phyloP scores from a whole-genome alignment of 1,139 yeast species.

The Scheffersomyces titani region DNA sequence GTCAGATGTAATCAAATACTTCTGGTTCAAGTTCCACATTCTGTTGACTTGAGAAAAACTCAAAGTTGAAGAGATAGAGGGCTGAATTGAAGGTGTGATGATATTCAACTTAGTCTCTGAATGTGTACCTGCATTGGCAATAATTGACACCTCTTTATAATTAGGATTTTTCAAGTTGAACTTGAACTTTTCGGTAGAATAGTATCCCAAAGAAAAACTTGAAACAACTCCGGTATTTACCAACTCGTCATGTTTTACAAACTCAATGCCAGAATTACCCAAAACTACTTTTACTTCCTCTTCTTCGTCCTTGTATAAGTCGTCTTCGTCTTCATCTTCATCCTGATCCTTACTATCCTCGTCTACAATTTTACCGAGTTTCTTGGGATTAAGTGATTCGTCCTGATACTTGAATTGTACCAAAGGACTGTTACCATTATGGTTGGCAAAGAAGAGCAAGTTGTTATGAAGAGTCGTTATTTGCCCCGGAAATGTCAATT shows the following conservation, averaged over 20 bases:
- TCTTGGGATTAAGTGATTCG: conserved; percentile 2
- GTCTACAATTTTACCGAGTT: conserved; percentile 7
- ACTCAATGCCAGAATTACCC: conserved; percentile 34
- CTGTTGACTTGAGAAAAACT: conserved; percentile 76
- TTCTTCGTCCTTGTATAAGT: conserved; percentile 21
- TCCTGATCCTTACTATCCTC: conserved; percentile 15
- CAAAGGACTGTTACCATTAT: conserved; percentile 38
- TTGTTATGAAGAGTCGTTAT: conserved; percentile 37
- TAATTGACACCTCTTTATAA: conserved; percentile 61
- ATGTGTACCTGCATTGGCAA: conserved; percentile 71
- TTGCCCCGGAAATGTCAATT: conserved; percentile 33
- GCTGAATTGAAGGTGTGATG: conserved; percentile 64
- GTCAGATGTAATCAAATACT: conserved; percentile 74
- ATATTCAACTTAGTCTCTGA: conserved; percentile 57
- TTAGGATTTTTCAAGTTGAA: conserved; percentile 73
- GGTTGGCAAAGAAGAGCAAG: conserved; percentile 36
- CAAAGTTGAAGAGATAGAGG: conserved; percentile 65
- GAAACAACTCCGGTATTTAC: conserved; percentile 76
- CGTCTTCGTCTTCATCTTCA: conserved; percentile 38
- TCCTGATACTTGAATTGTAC: conserved; percentile 32
- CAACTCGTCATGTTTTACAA: conserved; percentile 54
- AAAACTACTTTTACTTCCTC: conserved; percentile 20
- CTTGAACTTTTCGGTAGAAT: conserved; percentile 54
- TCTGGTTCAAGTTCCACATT: conserved; percentile 65
- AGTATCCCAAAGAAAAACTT: conserved; percentile 65